These are phyloP conservation scores for Peribolospora baueri DNA, from an alignment of 768 basidiomycete species.

Conservation along the genomic window DNA sequence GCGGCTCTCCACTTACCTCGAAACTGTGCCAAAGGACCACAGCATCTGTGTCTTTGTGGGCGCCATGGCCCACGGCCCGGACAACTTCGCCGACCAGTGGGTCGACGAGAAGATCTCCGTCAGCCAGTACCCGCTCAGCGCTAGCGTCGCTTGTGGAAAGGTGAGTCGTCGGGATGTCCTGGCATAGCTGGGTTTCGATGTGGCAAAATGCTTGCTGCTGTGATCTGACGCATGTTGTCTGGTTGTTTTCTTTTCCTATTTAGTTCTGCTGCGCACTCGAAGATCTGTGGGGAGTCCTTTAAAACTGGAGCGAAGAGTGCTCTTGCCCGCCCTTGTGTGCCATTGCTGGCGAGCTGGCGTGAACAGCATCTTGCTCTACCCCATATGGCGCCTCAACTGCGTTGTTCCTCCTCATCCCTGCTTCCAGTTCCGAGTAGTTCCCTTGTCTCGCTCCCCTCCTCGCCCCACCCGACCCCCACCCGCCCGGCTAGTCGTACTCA, in stretches of 20 bases:
- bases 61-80: conserved; percentile 88
- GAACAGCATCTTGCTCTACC: background rate
- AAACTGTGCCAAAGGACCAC: conserved; percentile 62
- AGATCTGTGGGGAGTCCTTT: conserved; percentile 84
- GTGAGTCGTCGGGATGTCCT: conserved; percentile 28
- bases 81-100: conserved; percentile 85
- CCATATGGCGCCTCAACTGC: no score
- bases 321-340: background rate
- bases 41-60: conserved; percentile 87
- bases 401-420: no score
- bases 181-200: no score
- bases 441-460: no score
- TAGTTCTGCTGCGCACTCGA: conserved; percentile 79
- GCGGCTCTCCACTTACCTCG: conserved; percentile 58
- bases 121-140: conserved; percentile 48
- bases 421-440: no score
- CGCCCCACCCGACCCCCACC: no score
- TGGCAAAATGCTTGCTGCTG: conserved; percentile 1
- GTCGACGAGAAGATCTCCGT: conserved; percentile 94
- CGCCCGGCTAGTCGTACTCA: no score
- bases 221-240: background rate
- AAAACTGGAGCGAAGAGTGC: conserved; percentile 8
- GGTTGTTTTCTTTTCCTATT: conserved; percentile 2
- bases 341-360: background rate
- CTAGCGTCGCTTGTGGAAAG: conserved; percentile 83